A percentile compares a stretch with the other conserved stretches of the same genome.
These are phyloP conservation scores for Curvularia eragrostidis DNA, from an alignment of 2,329 filamentous ascomycete genomes.

Conservation along the genomic window DNA sequence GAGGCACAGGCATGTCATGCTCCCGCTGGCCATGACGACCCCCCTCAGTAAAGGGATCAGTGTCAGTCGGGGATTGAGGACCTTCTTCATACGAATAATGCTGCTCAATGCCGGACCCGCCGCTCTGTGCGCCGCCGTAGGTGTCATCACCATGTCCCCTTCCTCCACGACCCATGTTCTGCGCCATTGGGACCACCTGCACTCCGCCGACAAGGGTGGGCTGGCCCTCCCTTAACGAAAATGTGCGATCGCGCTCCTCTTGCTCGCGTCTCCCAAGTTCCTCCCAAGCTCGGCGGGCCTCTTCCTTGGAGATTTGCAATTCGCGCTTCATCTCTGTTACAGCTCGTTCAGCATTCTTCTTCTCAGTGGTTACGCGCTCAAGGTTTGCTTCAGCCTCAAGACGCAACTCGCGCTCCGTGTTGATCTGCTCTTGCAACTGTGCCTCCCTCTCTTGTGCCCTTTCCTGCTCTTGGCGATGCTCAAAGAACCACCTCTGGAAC, in stretches of 20 bases:
- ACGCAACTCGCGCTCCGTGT: constrained; percentile 73
- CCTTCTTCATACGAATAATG: constrained; percentile 60
- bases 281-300: constrained; percentile 95
- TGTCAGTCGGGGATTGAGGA: constrained; percentile 61
- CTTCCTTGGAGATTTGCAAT: constrained; percentile 92
- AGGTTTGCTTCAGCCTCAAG: constrained; percentile 71
- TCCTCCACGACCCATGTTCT: constrained; percentile 61
- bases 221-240: constrained; percentile 83
- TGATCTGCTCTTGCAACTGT: constrained; percentile 72
- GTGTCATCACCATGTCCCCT: constrained; percentile 46
- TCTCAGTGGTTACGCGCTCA: constrained; percentile 72
- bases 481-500: constrained; percentile 98
- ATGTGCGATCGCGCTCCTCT: constrained; percentile 85
- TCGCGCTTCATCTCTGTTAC: constrained; percentile 92
- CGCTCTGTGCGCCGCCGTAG: constrained; percentile 41
- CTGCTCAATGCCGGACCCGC: constrained; percentile 47
- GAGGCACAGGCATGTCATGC: constrained; percentile 37
- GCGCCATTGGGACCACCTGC: constrained; percentile 92
- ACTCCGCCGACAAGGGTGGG: constrained; percentile 91
- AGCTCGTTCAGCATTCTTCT: constrained; percentile 73
- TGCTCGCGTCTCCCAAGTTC: constrained; percentile 92
- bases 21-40: constrained; percentile 37
- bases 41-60: constrained; percentile 67
- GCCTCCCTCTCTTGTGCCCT: constrained; percentile 81
- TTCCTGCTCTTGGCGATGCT: constrained; percentile 88